A percentile compares a stretch with the other conserved stretches of the same genome.
These are phyloP conservation scores for Colletotrichum tanaceti DNA, from an alignment of 2,329 filamentous ascomycete species.

Conservation along the genomic window DNA sequence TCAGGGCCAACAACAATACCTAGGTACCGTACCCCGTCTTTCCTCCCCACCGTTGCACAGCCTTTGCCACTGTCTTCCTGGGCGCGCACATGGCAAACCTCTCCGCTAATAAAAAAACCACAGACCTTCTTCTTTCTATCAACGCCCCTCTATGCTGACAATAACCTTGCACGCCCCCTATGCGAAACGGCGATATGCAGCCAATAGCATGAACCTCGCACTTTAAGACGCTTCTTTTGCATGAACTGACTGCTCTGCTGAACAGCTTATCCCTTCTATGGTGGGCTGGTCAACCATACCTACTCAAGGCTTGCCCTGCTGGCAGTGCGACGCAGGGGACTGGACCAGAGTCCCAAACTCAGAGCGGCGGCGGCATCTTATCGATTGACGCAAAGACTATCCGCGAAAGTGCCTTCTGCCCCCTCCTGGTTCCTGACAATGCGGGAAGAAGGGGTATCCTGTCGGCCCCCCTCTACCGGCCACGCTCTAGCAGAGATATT, in stretches of 20 bases:
- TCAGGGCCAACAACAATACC: neutral
- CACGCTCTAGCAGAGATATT: constrained; percentile 31
- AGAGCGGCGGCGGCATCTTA: constrained; percentile 39
- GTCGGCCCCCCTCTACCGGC: constrained; percentile 29
- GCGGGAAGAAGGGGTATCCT: constrained; percentile 35
- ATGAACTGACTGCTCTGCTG: constrained; percentile 26
- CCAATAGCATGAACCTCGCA: constrained; percentile 30
- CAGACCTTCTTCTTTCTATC: constrained; percentile 26
- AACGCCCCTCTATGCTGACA: constrained; percentile 26
- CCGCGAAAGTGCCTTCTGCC: neutral
- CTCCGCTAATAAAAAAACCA: constrained; percentile 30
- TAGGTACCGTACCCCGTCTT: too few species aligned
- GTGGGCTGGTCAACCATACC: constrained; percentile 10
- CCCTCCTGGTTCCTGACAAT: constrained; percentile 32
- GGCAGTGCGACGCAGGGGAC: constrained; percentile 21
- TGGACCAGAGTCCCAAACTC: constrained; percentile 1
- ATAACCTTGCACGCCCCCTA: constrained; percentile 35
- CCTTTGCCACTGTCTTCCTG: constrained; percentile 36
- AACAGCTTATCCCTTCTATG: constrained; percentile 31
- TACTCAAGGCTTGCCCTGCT: constrained; percentile 18
- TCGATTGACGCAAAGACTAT: constrained; percentile 37
- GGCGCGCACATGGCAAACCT: constrained; percentile 34
- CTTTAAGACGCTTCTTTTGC: constrained; percentile 34
- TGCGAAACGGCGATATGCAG: constrained; percentile 30
- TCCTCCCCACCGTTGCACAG: constrained; percentile 29